phyloP scores from a whole-genome alignment of 495 filamentous ascomycete genomes.

The Lophium mytilinum region DNA sequence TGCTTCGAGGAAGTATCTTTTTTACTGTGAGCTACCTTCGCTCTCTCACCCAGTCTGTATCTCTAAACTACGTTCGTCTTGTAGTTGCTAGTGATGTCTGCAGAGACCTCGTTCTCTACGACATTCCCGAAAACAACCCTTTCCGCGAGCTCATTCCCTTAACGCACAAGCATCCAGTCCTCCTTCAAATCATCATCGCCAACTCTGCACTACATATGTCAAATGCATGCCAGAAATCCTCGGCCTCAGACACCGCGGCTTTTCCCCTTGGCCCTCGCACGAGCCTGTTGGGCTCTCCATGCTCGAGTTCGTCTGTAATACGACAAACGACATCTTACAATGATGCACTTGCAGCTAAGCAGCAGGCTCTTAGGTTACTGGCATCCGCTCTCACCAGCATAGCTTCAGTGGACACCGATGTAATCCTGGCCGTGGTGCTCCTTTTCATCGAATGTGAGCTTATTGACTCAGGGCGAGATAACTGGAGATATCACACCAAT shows the following conservation, averaged over 20 bases:
- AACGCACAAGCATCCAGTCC: conserved; percentile 4
- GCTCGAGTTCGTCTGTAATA: no score
- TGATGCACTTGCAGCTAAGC: conserved; percentile 18
- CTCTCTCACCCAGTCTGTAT: conserved; percentile 16
- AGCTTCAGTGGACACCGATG: conserved; percentile 9
- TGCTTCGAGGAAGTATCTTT: neutral
- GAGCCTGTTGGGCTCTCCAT: no score
- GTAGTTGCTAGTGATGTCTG: conserved; percentile 19
- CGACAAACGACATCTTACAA: conserved; percentile 10
- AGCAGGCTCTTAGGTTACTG: conserved; percentile 10
- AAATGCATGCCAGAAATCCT: conserved; percentile 11
- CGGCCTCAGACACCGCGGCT: no score
- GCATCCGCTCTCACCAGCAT: conserved; percentile 4
- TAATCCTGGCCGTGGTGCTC: conserved; percentile 11
- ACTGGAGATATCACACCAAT: conserved; percentile 21
- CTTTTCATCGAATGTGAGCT: conserved; percentile 22
- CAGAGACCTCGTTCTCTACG: conserved; percentile 17
- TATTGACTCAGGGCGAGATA: conserved; percentile 20
- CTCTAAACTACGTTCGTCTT: no score
- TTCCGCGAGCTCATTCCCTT: conserved; percentile 19
- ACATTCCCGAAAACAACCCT: conserved; percentile 15
- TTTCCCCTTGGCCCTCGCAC: no score
- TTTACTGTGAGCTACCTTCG: no score
- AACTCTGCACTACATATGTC: conserved; percentile 22
- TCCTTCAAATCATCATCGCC: conserved; percentile 20